These are phyloP conservation scores for Porphyra umbilicalis DNA, from an alignment of 31 red algal genomes.

Conservation along the genomic window DNA sequence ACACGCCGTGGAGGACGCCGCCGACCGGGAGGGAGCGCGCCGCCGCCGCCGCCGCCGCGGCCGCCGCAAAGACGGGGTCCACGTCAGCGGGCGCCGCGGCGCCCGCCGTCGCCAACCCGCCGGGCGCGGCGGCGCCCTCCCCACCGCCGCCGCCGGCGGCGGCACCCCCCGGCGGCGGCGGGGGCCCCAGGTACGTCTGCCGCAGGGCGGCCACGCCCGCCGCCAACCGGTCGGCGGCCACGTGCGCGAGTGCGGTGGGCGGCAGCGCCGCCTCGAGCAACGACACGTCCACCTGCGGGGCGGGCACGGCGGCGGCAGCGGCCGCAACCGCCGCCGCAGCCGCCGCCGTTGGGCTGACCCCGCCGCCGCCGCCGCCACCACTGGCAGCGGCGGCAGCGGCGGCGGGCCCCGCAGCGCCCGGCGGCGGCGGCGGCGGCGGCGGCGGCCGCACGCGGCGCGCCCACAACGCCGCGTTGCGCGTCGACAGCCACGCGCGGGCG, in stretches of 20 bases:
- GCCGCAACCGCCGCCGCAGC: not conserved
- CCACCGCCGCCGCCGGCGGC: not conserved
- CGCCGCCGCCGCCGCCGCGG: not conserved
- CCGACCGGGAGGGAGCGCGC: slow-evolving; percentile 9
- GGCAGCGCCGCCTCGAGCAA: slow-evolving; percentile 27
- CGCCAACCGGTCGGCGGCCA: slow-evolving; percentile 36
- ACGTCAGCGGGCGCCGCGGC: not conserved
- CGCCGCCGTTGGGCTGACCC: not conserved
- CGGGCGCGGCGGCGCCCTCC: not conserved
- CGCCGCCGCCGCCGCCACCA: not conserved
- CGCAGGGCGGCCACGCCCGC: slow-evolving; percentile 38
- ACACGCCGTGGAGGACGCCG: slow-evolving; percentile 26
- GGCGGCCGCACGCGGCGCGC: slow-evolving; percentile 17
- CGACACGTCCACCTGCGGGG: slow-evolving; percentile 43
- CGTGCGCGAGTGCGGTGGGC: not conserved
- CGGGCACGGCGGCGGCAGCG: slow-evolving; percentile 4
- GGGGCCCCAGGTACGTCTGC: slow-evolving; percentile 11
- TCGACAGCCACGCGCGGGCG: slow-evolving; percentile 34
- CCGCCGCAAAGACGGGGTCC: not conserved
- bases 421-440: slow-evolving; percentile 9
- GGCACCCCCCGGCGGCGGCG: not conserved
- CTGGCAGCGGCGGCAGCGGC: too few relatives aligned
- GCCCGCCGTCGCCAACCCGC: not conserved
- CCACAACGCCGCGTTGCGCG: slow-evolving; percentile 49
- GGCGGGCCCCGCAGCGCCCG: too few relatives aligned